Conservation (phyloP, 129 eudicot species). For the Pseudognaphalium luteoalbum region DNA sequence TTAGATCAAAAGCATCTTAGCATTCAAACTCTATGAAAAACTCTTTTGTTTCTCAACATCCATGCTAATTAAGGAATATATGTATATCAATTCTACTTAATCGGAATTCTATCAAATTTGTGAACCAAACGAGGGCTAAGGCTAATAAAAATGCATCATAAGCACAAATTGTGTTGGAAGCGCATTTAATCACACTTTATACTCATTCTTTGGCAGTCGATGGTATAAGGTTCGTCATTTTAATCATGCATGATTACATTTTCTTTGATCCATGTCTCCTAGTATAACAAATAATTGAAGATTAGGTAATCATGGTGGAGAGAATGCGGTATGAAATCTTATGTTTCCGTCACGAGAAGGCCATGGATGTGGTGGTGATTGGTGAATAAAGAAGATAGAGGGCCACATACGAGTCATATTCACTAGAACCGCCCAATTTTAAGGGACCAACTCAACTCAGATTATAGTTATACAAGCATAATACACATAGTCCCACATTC, state of each 20-base stretch:
- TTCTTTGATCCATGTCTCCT: background rate
- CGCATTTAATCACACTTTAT: background rate
- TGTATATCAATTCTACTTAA: no score
- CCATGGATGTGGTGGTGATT: background rate
- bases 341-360: slow-evolving; percentile 25
- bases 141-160: slow-evolving; percentile 5
- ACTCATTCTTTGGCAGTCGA: background rate
- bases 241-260: slow-evolving; percentile 10
- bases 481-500: slow-evolving; percentile 24
- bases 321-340: slow-evolving; percentile 7
- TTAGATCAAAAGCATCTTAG: no score
- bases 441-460: slow-evolving; percentile 32
- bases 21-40: no score
- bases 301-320: slow-evolving; percentile 12
- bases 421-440: slow-evolving; percentile 23
- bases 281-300: background rate
- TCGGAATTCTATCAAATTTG: no score
- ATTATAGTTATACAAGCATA: slow-evolving; percentile 26
- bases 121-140: background rate
- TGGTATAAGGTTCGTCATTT: slow-evolving; percentile 1
- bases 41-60: background rate
- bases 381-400: background rate
- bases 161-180: background rate
- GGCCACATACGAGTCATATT: slow-evolving; percentile 32
- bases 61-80: background rate